A percentile compares a stretch with the other conserved stretches of the same genome.
phyloP scores from a whole-genome alignment of 768 basidiomycete species.

The Cubamyces sp. region DNA sequence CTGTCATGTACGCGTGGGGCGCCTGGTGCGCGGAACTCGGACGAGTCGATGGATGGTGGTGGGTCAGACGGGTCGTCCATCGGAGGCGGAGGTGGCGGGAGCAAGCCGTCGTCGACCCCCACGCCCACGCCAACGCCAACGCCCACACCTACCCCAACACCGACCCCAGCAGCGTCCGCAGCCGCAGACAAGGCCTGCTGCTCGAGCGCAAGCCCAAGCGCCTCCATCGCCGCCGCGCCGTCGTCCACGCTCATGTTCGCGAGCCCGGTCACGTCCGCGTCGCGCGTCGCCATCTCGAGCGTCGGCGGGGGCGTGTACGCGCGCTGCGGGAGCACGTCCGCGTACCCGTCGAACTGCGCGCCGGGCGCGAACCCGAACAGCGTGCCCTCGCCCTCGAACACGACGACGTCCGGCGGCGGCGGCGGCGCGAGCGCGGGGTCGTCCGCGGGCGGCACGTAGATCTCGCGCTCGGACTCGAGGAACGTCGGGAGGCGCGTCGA shows the following conservation, averaged over 20 bases:
- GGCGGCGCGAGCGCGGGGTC: conserved; percentile 42
- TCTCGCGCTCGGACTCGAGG: conserved; percentile 78
- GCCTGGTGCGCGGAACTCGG: conserved; percentile 52
- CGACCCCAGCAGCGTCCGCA: conserved; percentile 8
- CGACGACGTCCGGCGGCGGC: conserved; percentile 36
- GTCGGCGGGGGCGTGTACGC: conserved; percentile 74
- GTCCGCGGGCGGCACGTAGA: conserved; percentile 59
- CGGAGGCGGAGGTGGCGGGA: conserved; percentile 74
- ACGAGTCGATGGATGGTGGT: conserved; percentile 86
- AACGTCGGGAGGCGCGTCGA: conserved; percentile 56
- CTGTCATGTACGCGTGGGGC: conserved; percentile 24
- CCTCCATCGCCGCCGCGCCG: conserved; percentile 59
- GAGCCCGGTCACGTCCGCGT: conserved; percentile 71
- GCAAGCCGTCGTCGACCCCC: conserved; percentile 38
- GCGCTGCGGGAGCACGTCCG: conserved; percentile 59
- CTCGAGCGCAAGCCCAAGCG: conserved; percentile 61
- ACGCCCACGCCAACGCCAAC: background rate
- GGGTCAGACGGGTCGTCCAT: conserved; percentile 90
- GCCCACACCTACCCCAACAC: conserved; percentile 22
- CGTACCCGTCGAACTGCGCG: conserved; percentile 83
- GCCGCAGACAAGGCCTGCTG: conserved; percentile 39
- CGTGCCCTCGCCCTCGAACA: conserved; percentile 73
- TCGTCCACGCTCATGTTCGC: conserved; percentile 41
- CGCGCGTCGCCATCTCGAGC: conserved; percentile 72
- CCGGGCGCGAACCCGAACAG: conserved; percentile 72